Evolutionary conservation across 208 protist species (phyloP).

Genomic region (Acanthamoeba healyi): DNA sequence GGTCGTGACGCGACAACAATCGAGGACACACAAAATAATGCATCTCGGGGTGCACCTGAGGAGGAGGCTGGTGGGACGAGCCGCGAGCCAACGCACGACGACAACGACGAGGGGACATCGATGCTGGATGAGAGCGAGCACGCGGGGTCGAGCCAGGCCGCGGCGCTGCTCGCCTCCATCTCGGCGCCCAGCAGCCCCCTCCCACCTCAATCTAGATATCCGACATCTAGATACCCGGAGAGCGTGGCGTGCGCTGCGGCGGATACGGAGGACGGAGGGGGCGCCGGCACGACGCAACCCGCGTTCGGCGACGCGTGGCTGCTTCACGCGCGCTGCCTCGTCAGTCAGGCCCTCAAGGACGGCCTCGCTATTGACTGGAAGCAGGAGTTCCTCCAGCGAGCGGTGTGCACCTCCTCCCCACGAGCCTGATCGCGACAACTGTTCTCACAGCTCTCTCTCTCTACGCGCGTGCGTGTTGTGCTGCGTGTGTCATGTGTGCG

Average conservation of each 20-base stretch:
- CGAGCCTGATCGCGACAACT: background rate
- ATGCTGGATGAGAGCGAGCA: background rate
- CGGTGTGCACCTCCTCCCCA: background rate
- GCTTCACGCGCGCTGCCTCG: background rate
- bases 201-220: no score
- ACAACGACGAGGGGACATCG: no score
- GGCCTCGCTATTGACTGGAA: slow-evolving; percentile 5
- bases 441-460: no score
- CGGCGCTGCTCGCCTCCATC: background rate
- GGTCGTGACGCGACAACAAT: background rate
- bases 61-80: no score
- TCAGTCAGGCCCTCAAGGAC: background rate
- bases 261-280: background rate
- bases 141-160: no score
- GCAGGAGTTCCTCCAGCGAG: slow-evolving; percentile 47
- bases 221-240: no score
- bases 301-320: background rate
- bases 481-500: background rate
- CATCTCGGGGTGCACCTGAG: no score
- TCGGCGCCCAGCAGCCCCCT: no score
- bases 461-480: background rate
- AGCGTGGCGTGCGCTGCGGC: background rate
- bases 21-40: no score
- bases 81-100: no score
- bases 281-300: background rate